Conservation (phyloP, 768 basidiomycete species). For the Lactarius sp. region DNA sequence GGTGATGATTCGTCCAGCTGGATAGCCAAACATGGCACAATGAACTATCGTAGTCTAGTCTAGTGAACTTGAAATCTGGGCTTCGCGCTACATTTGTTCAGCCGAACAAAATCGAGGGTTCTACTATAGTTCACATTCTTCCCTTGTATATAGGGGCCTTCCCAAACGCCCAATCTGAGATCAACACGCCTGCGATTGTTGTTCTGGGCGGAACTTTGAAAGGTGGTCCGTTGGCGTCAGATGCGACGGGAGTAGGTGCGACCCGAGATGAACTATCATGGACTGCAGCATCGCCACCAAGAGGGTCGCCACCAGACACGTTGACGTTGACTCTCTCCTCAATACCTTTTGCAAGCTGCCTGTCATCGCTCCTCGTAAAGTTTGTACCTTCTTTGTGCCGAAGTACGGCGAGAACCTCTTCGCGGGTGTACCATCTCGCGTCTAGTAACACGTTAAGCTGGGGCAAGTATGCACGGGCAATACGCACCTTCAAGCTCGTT, state of each 20-base stretch:
- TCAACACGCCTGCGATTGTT: constrained; percentile 82
- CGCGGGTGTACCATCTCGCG: constrained; percentile 82
- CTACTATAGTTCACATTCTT: constrained; percentile 13
- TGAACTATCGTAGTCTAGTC: not conserved
- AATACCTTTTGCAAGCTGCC: constrained; percentile 41
- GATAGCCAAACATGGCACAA: not conserved
- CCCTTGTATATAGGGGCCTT: constrained; percentile 35
- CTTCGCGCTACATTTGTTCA: constrained; percentile 1
- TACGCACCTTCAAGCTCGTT: constrained; percentile 84
- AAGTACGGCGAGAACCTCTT: constrained; percentile 63
- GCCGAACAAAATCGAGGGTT: not conserved
- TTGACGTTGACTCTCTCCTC: constrained; percentile 34
- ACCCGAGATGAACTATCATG: constrained; percentile 25
- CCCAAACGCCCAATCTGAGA: constrained; percentile 73
- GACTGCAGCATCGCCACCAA: constrained; percentile 32
- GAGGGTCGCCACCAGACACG: constrained; percentile 24
- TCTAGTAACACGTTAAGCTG: constrained; percentile 42
- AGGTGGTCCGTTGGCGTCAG: constrained; percentile 37
- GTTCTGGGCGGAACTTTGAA: constrained; percentile 73
- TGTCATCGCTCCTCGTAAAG: constrained; percentile 46
- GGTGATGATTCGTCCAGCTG: too few species aligned
- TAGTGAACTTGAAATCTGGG: not conserved
- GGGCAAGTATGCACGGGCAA: not conserved
- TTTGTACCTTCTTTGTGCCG: constrained; percentile 48
- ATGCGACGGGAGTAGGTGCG: constrained; percentile 26